These are phyloP conservation scores for Fragaria ananassa DNA, from an alignment of 306 rosid species.

Conservation along the genomic window DNA sequence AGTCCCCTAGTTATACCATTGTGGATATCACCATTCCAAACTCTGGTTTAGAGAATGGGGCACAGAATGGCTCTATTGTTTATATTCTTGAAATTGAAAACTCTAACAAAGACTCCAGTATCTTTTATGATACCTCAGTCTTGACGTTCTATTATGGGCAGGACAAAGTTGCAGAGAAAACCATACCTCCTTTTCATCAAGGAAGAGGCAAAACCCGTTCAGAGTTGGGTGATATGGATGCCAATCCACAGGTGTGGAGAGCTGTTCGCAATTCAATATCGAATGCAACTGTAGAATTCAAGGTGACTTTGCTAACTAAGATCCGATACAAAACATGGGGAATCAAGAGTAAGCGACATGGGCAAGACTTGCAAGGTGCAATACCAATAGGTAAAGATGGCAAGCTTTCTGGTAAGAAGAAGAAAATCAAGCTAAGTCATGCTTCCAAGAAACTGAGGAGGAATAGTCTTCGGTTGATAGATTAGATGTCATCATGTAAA, in stretches of 20 bases:
- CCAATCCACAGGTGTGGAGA: constrained; percentile 24
- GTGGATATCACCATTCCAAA: constrained; percentile 29
- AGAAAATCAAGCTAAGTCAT: constrained; percentile 22
- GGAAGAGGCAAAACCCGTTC: constrained; percentile 12
- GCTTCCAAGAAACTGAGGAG: constrained; percentile 21
- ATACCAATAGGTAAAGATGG: constrained; percentile 39
- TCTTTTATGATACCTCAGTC: constrained; percentile 26
- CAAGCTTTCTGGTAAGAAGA: constrained; percentile 46
- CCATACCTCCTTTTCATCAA: constrained; percentile 35
- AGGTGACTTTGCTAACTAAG: constrained; percentile 31
- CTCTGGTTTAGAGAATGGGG: constrained; percentile 2
- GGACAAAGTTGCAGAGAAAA: constrained; percentile 34
- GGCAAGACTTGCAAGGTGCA: constrained; percentile 24
- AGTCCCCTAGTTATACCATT: constrained; percentile 31
- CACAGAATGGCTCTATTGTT: constrained; percentile 27
- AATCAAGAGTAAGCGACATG: constrained; percentile 41
- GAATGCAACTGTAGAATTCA: constrained; percentile 43
- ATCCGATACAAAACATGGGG: constrained; percentile 49
- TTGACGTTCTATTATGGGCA: constrained; percentile 38
- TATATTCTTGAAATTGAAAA: constrained; percentile 40
- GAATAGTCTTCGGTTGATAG: not conserved
- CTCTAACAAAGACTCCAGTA: constrained; percentile 40
- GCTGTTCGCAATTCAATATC: constrained; percentile 29
- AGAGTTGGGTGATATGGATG: not conserved
- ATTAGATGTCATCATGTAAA: constrained; percentile 3